Base-by-base conservation (phyloP, 1,139 yeast species). In the Taphrina confusa region DNA sequence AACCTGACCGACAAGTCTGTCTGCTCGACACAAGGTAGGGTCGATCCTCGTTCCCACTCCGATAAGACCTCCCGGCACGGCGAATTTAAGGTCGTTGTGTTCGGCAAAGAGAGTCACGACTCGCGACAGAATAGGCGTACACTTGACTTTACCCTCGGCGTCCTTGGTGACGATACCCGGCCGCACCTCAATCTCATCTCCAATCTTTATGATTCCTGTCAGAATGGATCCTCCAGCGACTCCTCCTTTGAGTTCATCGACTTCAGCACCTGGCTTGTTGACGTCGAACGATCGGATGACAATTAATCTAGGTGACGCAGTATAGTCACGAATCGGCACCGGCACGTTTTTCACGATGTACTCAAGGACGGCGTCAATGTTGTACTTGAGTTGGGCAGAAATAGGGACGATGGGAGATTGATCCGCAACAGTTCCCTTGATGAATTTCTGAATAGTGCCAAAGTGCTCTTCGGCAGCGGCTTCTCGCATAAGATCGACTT, bases 11-110 rank as follows among this genome's bases (percentile, higher is more conserved):
- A 94, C 97, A 71, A 94, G 82, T 79, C 98, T 87, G 78, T 94
- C 99, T 63, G 98, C 99, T 78, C 98, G 87, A 80, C 99, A 94
- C 70, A 94, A 80, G 6, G 98, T 92, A 65, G 99, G 99, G 75
- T 94, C 98, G 67, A 94, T 96, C 76, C 89, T 88, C 62, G 98
- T 92, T 78, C 99, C 99, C 62, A 94, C 97, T 82, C 99, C 99
- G 70, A 94, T 94, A 73, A 94, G 82, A 67, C 99, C 99, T 83
- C 99, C 99, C 54, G 99, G 99, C 70, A 94, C 98, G 59, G 99
- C 99, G 71, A 92, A 94, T 74, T 92, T 92, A 76, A 94, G 83
- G 74, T 91, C 97, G 71, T 94, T 94, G 76, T 92, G 91, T 76
- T 94, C 99, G 62, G 99, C 98, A 74, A 91, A 91, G 68, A 94